Evolutionary conservation across 495 filamentous ascomycete genomes (phyloP).

Genomic region (Beverwykella pulmonaria): DNA sequence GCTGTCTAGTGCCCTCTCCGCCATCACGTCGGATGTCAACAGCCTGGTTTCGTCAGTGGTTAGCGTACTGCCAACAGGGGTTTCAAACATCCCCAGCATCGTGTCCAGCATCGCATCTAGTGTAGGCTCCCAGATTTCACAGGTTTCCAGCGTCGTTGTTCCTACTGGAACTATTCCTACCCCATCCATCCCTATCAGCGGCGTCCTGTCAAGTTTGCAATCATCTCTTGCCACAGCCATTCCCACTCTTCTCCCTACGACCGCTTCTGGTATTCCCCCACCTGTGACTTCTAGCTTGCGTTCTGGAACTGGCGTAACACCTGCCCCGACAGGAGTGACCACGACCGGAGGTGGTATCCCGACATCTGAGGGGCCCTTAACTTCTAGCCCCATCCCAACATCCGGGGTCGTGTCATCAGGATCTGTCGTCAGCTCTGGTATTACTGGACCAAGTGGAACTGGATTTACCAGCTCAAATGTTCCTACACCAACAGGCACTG

Average conservation of each 20-base stretch:
- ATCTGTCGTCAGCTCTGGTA: neutral
- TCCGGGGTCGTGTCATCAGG: neutral
- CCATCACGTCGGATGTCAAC: conserved; percentile 27
- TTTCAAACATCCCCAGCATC: conserved; percentile 20
- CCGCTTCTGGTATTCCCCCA: conserved; percentile 3
- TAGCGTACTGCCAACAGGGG: conserved; percentile 10
- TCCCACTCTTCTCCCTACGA: neutral
- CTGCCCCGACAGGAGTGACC: neutral
- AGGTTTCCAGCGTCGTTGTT: conserved; percentile 25
- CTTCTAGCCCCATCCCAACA: neutral
- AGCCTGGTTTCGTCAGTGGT: conserved; percentile 33
- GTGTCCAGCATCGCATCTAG: conserved; percentile 21
- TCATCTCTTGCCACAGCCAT: neutral
- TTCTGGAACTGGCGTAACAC: neutral
- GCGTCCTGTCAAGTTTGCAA: conserved; percentile 2
- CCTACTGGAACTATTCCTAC: conserved; percentile 20
- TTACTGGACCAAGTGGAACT: neutral
- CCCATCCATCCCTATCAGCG: neutral
- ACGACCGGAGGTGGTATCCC: neutral
- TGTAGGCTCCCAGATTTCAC: neutral
- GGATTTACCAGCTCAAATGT: neutral
- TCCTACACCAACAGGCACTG: neutral
- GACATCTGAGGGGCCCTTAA: neutral
- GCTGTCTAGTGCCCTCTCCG: conserved; percentile 15
- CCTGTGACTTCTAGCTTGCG: neutral